Base-by-base conservation (phyloP, 805 yeast genomes). In the Ogataea nonfermentans region DNA sequence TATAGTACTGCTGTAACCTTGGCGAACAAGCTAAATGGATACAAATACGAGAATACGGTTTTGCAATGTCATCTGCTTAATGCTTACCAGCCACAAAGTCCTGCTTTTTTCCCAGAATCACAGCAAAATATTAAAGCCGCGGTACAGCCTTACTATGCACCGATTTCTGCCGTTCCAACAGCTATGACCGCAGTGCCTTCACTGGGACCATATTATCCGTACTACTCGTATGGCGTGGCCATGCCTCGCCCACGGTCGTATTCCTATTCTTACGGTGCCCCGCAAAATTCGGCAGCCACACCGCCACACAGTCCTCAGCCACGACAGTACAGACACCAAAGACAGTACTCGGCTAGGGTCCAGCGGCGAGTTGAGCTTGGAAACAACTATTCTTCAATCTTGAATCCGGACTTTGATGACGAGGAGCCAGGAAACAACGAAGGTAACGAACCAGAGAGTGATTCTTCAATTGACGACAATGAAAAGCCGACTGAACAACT, bases 351-450 rank as follows among this genome's bases (percentile, higher is more conserved):
- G n/a, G 22, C 15, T 20, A 41, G 37, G 13, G 12, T 25, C 17
- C 43, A 40, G 27, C 35, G 27, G 16, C 40, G 41, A 23, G 29
- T 29, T 13, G 50, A 48, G 24, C 43, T 55, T 11, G 60, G 60
- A 3, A 55, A 55, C 39, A 52, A 55, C 35, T 55, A 55, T 37
- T 49, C 52, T 8, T 52, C 58, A 9, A 55, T 53, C 11, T 22
- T 55, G 26, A 47, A 51, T 31, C 53, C 57, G 9, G 53, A 52
- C 27, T 46, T 47, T 23, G 53, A 50, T 24, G 49, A 47, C 11
- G 41, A 39, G 5, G 34, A 43, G 10, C 29, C 20, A 8, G 4
- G 7, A 8, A 13, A 6, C 13, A 27, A 27, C 17, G 12, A 16
- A 14, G 28, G 12, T 12, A 8, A 15, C 12, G 41, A 12, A 26